A percentile compares a stretch with the other conserved stretches of the same genome.
These are phyloP conservation scores for Metarhizium robertsii DNA, from an alignment of 2,329 filamentous ascomycete species.

Conservation along the genomic window DNA sequence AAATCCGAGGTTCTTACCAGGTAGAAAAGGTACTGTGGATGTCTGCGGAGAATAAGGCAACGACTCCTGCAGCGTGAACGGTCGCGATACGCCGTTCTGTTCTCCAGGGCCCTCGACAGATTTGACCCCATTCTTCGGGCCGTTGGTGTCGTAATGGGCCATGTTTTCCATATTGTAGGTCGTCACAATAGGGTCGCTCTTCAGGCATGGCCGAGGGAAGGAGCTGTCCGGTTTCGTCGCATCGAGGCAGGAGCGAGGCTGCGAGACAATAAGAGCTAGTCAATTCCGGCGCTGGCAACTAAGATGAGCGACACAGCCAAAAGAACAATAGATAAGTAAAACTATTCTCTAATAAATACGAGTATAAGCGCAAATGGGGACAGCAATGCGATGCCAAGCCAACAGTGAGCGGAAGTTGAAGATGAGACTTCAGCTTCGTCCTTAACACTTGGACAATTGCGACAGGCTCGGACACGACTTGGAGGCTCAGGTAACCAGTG, in stretches of 20 bases:
- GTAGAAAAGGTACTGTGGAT: conserved; percentile 68
- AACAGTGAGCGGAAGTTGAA: background rate
- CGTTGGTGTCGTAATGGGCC: conserved; percentile 20
- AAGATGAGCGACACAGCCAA: background rate
- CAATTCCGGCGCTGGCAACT: conserved; percentile 1
- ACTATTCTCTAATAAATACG: background rate
- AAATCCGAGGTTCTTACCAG: conserved; percentile 40
- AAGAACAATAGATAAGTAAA: background rate
- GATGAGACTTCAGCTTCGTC: background rate
- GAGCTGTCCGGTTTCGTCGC: conserved; percentile 16
- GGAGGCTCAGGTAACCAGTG: background rate
- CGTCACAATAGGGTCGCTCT: conserved; percentile 16
- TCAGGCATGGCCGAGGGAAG: conserved; percentile 22
- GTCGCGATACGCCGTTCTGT: conserved; percentile 23
- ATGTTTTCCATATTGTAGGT: conserved; percentile 21
- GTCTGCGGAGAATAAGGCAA: conserved; percentile 76
- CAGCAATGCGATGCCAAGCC: background rate
- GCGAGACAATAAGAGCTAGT: conserved; percentile 2
- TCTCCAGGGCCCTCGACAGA: conserved; percentile 14
- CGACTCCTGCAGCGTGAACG: conserved; percentile 63
- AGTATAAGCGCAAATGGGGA: background rate
- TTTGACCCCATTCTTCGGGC: conserved; percentile 24
- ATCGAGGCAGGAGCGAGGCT: conserved; percentile 13
- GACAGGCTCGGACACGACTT: background rate
- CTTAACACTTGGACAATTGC: background rate